Base-by-base conservation (phyloP, 768 basidiomycete genomes). In the Serendipita sp. region DNA sequence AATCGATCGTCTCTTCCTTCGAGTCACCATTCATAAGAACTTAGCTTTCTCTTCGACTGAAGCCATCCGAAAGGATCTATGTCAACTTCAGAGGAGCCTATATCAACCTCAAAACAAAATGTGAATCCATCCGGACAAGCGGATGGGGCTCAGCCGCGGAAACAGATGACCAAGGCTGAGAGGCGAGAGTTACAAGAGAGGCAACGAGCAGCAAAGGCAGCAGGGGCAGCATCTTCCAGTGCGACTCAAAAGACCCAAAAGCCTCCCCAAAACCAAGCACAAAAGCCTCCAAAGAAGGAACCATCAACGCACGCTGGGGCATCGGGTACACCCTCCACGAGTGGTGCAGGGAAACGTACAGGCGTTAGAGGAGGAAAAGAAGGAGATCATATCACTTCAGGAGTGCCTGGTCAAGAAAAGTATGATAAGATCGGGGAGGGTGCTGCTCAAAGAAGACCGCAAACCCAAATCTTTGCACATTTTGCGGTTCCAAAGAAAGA, bases 381-480 rank as follows among this genome's bases (percentile, higher is more conserved):
- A 58, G 48, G 74, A 64, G 77, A 77, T 17, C 74, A 74, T 16
- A 74, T 71, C 22, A 67, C 63, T 16, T 67, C 56, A 34, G 69
- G 77, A 60, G 80, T 81, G 31, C 82, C 82, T 61, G 84, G 86
- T n/a, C 71, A 89, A 58, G 42, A 42, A 11, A n/a, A 48, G n/a
- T 7, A 28, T 11, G 53, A 58, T 31, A 58, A 58, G 31, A 58
- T n/a, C 4, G 53, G 22, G 11, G 53, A 58, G 11, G n/a, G 13
- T 24, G 64, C 58, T n/a, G 24, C 61, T 20, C 61, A 61, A 33
- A n/a, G 38, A 24, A 61, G 62, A 30, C 62, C 81, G 84, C 56
- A 91, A 91, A 68, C 91, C 91, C 71, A 84, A 87, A 44, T 90
- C 91, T 72, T 92, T 92, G 72, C 88, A 85, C 42, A 73, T 86